Base-by-base conservation (phyloP, 148 eudicot genomes). In the Agrostemma githago region DNA sequence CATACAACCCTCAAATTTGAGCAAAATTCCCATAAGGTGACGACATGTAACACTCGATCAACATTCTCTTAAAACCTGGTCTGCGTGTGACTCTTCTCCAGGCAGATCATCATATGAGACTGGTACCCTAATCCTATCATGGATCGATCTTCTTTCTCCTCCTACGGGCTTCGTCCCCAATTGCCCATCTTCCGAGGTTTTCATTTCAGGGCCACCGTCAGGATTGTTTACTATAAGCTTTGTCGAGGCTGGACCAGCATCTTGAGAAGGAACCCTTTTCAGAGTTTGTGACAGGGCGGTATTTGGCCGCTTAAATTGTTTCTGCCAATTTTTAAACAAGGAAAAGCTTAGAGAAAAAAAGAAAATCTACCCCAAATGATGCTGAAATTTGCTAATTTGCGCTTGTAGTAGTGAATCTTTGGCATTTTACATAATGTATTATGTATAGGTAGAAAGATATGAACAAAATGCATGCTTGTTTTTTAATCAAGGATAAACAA, bases 91-190 rank as follows among this genome's bases (percentile, higher is more conserved):
- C 48, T 81, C 86, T 20, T 71, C 88, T 63, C 67, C 89, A 72
- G 85, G 74, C 69, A 92, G 81, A 81, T 89, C 97, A 77, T 89
- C 92, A 38, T 89, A 92, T 54, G 89, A 51, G 76, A 89, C 95
- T 9, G 90, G 97, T 11, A 85, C 73, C 72, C 92, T 83, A 15
- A 88, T 75, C 77, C 97, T 86, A 70, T 88, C 88, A 51, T 68
- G 87, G 71, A 88, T 88, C 43, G 95, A 77, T 61, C 56, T 71
- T 17, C 79, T 82, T 61, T 26, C 34, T 26, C 63, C 79, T 42
- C 62, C 83, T 37, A 38, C 72, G 39, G 79, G 60, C 78, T 46
- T 26, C 34, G 0, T 78, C 16, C 69, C 74, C 44, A 37, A 72
- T 80, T 77, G 75, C 19, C 72, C 80, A 46, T 78, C 82, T 48